Evolutionary conservation across 306 rosid genomes (phyloP).

Genomic region (Prunus mume): DNA sequence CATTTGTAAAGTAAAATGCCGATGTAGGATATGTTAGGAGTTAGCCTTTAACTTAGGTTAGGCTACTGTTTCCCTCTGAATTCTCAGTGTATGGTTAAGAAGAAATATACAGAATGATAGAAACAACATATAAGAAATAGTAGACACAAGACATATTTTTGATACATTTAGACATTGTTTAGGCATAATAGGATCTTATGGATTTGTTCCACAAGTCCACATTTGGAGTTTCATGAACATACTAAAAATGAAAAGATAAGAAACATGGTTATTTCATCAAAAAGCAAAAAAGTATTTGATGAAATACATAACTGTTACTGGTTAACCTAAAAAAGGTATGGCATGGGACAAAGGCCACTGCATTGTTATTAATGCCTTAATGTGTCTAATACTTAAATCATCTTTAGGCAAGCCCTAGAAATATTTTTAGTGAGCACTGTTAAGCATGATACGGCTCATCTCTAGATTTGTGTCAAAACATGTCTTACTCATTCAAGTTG

Average conservation of each 20-base stretch:
- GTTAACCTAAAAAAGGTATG: no score
- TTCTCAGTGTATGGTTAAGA: neutral
- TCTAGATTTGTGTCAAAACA: no score
- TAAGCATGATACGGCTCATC: no score
- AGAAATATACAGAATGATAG: neutral
- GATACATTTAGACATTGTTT: neutral
- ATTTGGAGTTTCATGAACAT: neutral
- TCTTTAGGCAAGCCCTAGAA: no score
- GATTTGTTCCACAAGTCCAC: neutral
- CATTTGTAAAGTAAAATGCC: neutral
- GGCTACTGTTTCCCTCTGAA: neutral
- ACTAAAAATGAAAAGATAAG: neutral
- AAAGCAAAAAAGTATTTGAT: no score
- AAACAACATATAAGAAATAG: neutral
- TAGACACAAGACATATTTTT: neutral
- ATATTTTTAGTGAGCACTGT: no score
- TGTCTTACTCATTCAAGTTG: neutral
- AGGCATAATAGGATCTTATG: neutral
- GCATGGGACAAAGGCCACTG: no score
- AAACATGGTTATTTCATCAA: no score
- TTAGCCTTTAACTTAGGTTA: neutral
- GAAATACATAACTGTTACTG: no score
- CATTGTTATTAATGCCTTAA: no score
- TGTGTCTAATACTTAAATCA: no score
- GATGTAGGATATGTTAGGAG: neutral